These are phyloP conservation scores for Mycena capillaripes DNA, from an alignment of 768 basidiomycete species.

Conservation along the genomic window DNA sequence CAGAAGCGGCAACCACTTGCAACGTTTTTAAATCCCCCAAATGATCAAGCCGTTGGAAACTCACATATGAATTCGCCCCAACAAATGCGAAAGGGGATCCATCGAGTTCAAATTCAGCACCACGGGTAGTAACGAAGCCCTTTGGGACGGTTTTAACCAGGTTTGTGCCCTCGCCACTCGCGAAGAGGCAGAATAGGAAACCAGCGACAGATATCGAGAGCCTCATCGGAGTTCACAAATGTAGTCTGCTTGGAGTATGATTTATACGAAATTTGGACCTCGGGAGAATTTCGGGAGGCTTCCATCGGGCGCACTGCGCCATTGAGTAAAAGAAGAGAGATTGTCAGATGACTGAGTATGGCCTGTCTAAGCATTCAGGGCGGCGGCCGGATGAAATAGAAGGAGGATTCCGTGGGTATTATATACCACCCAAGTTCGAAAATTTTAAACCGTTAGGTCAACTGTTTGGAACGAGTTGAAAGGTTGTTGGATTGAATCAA, in stretches of 20 bases:
- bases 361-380: not conserved
- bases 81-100: conserved; percentile 69
- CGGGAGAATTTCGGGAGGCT: conserved; percentile 46
- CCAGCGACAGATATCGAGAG: conserved; percentile 6
- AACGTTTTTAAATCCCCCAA: not conserved
- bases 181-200: conserved; percentile 3
- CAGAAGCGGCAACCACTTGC: conserved; percentile 70
- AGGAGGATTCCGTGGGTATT: too few relatives aligned
- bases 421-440: too few relatives aligned
- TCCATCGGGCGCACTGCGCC: too few relatives aligned
- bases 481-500: too few relatives aligned
- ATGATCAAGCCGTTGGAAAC: not conserved
- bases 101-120: conserved; percentile 58
- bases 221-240: conserved; percentile 15
- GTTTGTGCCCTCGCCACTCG: not conserved
- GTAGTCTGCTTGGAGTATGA: not conserved
- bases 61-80: conserved; percentile 68
- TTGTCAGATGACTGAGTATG: conserved; percentile 17
- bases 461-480: too few relatives aligned
- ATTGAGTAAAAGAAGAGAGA: not conserved
- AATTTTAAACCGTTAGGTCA: too few relatives aligned
- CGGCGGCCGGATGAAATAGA: not conserved
- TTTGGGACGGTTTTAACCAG: conserved; percentile 43
- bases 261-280: conserved; percentile 39
- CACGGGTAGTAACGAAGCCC: conserved; percentile 61